Percentiles rank a stretch among this genome's conserved stretches.
Evolutionary conservation across 202 grass and related monocot genomes (phyloP).

Genomic region (Zizania palustris): DNA sequence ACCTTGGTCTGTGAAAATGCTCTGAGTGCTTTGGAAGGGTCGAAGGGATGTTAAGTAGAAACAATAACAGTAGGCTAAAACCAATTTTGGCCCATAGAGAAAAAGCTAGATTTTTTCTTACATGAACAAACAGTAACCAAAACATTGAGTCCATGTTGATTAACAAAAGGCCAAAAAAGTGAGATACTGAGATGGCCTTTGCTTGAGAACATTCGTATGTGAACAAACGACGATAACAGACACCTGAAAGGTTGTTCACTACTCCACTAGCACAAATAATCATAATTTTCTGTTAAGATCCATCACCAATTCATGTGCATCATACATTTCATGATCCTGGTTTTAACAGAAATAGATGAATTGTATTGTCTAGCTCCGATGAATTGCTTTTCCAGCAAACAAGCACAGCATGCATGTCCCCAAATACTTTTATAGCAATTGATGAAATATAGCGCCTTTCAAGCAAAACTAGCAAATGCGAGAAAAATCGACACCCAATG

Average conservation of each 20-base stretch:
- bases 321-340: not conserved
- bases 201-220: not conserved
- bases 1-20: constrained; percentile 7
- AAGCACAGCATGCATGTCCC: not conserved
- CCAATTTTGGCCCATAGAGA: not conserved
- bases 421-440: not conserved
- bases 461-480: not conserved
- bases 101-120: not conserved
- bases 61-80: not conserved
- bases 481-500: not conserved
- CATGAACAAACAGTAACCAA: not conserved
- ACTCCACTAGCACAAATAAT: not conserved
- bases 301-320: constrained; percentile 6
- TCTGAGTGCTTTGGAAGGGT: not conserved
- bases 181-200: constrained; percentile 10
- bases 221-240: constrained; percentile 6
- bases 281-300: not conserved
- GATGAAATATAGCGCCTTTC: not conserved
- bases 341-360: not conserved
- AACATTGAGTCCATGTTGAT: not conserved
- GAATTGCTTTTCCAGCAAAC: not conserved
- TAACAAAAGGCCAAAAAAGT: not conserved
- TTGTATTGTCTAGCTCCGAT: too few species aligned
- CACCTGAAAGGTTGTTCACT: not conserved
- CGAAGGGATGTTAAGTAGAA: not conserved